phyloP scores from a whole-genome alignment of 108 stramenopile species.

The Nitzschia putrida region DNA sequence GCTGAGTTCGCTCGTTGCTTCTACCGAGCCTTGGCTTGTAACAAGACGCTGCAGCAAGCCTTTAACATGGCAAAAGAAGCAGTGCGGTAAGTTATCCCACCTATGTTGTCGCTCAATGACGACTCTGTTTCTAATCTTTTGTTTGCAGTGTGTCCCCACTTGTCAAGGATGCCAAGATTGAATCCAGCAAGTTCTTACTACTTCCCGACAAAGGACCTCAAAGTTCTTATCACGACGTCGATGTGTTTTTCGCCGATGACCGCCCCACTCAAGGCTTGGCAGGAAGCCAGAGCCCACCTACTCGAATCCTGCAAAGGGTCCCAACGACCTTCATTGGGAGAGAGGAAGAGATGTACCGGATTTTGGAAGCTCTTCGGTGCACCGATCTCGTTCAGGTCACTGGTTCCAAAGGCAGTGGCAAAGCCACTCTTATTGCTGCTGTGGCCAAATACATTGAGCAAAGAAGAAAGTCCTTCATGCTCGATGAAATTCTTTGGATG shows the following conservation, averaged over 20 bases:
- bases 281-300: not conserved
- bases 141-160: slow-evolving; percentile 27
- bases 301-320: slow-evolving; percentile 10
- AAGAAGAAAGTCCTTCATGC: slow-evolving; percentile 3
- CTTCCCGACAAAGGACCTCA: slow-evolving; percentile 37
- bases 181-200: slow-evolving; percentile 56
- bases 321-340: slow-evolving; percentile 58
- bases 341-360: slow-evolving; percentile 49
- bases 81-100: slow-evolving; percentile 43
- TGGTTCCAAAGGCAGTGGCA: slow-evolving; percentile 49
- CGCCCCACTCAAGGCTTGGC: not conserved
- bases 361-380: slow-evolving; percentile 41
- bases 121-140: not conserved
- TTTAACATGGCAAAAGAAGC: slow-evolving; percentile 66
- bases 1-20: slow-evolving; percentile 59
- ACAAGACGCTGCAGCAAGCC: slow-evolving; percentile 56
- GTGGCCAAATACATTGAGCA: slow-evolving; percentile 5
- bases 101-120: slow-evolving; percentile 29
- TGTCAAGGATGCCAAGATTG: slow-evolving; percentile 37
- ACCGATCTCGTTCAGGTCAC: slow-evolving; percentile 42
- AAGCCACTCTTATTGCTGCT: slow-evolving; percentile 14
- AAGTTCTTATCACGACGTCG: slow-evolving; percentile 21
- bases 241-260: slow-evolving; percentile 3
- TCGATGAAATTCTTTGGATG: slow-evolving; percentile 10
- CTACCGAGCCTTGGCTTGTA: slow-evolving; percentile 56